Percentiles rank a stretch among this genome's conserved stretches.
Evolutionary conservation across 345 rosid genomes (phyloP).

Genomic region (Jatropha curcas): DNA sequence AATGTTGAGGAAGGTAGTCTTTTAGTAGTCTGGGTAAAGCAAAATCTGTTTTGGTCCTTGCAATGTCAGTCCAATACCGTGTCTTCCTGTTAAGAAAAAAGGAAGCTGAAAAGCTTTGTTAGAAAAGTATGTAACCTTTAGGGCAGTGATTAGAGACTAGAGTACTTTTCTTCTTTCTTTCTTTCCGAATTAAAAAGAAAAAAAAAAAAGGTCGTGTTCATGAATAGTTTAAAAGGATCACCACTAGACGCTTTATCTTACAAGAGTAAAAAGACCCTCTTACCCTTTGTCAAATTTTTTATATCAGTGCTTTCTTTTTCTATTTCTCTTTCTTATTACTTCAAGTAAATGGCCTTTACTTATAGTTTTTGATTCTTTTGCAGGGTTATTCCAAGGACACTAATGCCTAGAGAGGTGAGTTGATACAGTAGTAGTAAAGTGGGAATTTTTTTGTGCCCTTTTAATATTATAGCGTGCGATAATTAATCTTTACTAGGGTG

Average conservation of each 20-base stretch:
- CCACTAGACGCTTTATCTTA: neutral
- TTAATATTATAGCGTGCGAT: neutral
- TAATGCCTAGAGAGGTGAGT: slow-evolving; percentile 87
- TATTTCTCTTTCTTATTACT: too few species aligned
- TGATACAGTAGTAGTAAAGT: neutral
- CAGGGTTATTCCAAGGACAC: slow-evolving; percentile 83
- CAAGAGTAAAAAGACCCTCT: slow-evolving; percentile 5
- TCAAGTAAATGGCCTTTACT: neutral
- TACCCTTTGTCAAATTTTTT: neutral
- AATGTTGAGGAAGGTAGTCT: slow-evolving; percentile 13
- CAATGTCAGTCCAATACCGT: slow-evolving; percentile 26
- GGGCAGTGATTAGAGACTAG: slow-evolving; percentile 14
- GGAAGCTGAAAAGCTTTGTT: slow-evolving; percentile 14
- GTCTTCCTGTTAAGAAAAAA: slow-evolving; percentile 15
- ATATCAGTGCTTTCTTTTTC: neutral
- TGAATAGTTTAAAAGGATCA: neutral
- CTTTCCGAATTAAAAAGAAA: too few species aligned
- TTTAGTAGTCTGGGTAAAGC: slow-evolving; percentile 13
- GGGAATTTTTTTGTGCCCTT: neutral
- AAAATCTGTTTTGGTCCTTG: slow-evolving; percentile 23
- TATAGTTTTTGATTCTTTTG: slow-evolving; percentile 23
- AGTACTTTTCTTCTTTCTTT: slow-evolving; percentile 7
- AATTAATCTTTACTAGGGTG: neutral
- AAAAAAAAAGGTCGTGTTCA: slow-evolving; percentile 3
- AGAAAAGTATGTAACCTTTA: slow-evolving; percentile 22